Evolutionary conservation across 352 stramenopile genomes (phyloP), one percentile per base, ranked within the genome.

Genomic region (Pythium sukuiense): DNA sequence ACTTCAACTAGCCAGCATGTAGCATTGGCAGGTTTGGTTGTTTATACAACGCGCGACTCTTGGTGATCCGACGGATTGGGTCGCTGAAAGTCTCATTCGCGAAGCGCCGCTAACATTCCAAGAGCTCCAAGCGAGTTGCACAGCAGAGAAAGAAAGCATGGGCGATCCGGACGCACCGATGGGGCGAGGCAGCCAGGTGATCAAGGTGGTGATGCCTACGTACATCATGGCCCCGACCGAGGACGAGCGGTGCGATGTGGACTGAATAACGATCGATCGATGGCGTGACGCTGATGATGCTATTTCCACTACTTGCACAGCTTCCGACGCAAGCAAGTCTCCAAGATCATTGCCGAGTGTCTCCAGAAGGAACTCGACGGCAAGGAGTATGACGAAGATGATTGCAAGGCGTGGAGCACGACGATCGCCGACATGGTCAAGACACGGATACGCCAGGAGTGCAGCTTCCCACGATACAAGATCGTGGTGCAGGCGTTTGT

Each of bases 401-500:
- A 93, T 49, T 80, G 69, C 54, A 92, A 87, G 54, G 59, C 46
- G 29, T 95, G 83, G 85, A 84, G 73, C 65, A 80, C 72, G n/a
- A 59, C 73, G 37, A 83, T 92, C 37, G 81, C 87, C 3, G 85
- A 95, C 60, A 60, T 72, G 24, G 78, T 95, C 43, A 89, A 89
- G 65, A 55, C 64, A 27, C 73, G 80, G 39, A 84, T 93, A 58
- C 69, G 81, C 61, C 61, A 76, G 53, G 87, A 92, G 29, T 92
- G 82, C 61, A 72, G 73, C 52, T 87, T 96, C 41, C 87, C 88
- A 20, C 85, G 95, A 27, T 98, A 98, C 73, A 99, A 98, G 65
- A 76, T 98, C 48, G 76, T 98, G 29, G 93, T 98, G 32, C 95
- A 99, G 74, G 90, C 95, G 26, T 98, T 96, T 43, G 88, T 98